A percentile compares a stretch with the other conserved stretches of the same genome.
phyloP scores from a whole-genome alignment of 805 yeast genomes.

The Cyberlindnera xishuangbannaensis region DNA sequence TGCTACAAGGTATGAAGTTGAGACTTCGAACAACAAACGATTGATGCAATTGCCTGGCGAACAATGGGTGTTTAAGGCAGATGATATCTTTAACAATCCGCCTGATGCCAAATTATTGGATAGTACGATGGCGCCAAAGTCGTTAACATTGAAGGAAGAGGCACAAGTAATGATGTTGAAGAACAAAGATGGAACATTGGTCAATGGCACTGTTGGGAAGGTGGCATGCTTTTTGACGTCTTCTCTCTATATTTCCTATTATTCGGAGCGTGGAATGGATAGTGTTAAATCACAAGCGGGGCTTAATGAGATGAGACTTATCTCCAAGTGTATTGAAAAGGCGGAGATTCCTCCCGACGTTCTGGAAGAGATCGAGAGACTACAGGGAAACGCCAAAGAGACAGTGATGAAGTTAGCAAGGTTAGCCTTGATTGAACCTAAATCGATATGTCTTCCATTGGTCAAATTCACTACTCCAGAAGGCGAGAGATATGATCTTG shows the following conservation, averaged over 20 bases:
- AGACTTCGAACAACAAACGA: slow-evolving; percentile 56
- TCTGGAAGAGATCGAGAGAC: slow-evolving; percentile 19
- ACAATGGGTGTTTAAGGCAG: slow-evolving; percentile 37
- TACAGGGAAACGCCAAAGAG: slow-evolving; percentile 10
- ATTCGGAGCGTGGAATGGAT: neutral
- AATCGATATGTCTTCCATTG: slow-evolving; percentile 31
- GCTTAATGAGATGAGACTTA: slow-evolving; percentile 20
- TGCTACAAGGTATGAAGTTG: slow-evolving; percentile 84
- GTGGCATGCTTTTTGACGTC: slow-evolving; percentile 39
- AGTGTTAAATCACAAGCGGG: slow-evolving; percentile 16
- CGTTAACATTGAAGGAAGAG: slow-evolving; percentile 62
- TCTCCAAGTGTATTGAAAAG: slow-evolving; percentile 27
- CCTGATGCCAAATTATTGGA: slow-evolving; percentile 34
- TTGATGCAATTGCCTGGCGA: slow-evolving; percentile 45
- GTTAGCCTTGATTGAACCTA: slow-evolving; percentile 10
- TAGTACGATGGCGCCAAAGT: slow-evolving; percentile 65
- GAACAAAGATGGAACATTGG: slow-evolving; percentile 69
- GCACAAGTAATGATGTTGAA: slow-evolving; percentile 95
- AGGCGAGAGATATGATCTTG: slow-evolving; percentile 20
- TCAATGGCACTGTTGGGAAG: slow-evolving; percentile 87
- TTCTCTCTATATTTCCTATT: slow-evolving; percentile 8
- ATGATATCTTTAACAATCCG: slow-evolving; percentile 31
- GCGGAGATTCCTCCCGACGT: slow-evolving; percentile 24
- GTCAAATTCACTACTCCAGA: slow-evolving; percentile 38
- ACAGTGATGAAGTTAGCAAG: slow-evolving; percentile 15